Evolutionary conservation across 495 filamentous ascomycete species (phyloP), one percentile per base, ranked within the genome.

Genomic region (Hypoxylon lienhwacheense): DNA sequence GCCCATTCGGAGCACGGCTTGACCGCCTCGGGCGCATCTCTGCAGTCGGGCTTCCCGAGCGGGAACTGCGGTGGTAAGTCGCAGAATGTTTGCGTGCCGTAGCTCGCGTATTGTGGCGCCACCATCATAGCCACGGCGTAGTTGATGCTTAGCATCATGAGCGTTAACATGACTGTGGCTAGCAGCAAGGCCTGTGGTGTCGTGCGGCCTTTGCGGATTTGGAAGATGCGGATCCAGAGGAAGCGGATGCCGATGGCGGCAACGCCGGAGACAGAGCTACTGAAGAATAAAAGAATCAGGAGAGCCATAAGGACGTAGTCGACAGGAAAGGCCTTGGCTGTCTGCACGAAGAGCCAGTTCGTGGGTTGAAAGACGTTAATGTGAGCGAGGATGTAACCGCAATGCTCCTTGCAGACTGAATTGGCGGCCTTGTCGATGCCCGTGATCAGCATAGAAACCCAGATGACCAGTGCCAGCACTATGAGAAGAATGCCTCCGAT

Each of bases 391-490:
- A 97, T 86, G 71, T 96, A 98, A 26, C 93, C 93, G 70, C 93
- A 98, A 61, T 83, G 82, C 45, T 82, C 76, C 67, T 91, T 90
- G 82, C 93, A 98, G 55, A 93, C 68, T 0, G 90, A 96, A 71
- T 97, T 97, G 61, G 86, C 90, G 12, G 90, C 88, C 72, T 98
- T 97, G 77, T 98, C 93, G 66, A 97, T 91, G 53, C 84, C 85
- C 0, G 92, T 98, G 63, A 97, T 83, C 46, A 97, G 80, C 95
- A 97, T 98, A 21, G 87, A 92, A 6, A 85, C 77, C 84, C 90
- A 96, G 54, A 90, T 78, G 15, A 91, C 47, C 21, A 96, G 68
- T 6, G 87, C 73, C 19, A 95, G 52, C 12, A 83, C 47, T 1
- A 96, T 74, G 12, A 97, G 73, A 5, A 95, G 44, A 44, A 96